Percentiles rank a stretch among this genome's conserved stretches.
Evolutionary conservation across 1,284 basidiomycete genomes (phyloP).

Genomic region (Microstroma glucosiphilum): DNA sequence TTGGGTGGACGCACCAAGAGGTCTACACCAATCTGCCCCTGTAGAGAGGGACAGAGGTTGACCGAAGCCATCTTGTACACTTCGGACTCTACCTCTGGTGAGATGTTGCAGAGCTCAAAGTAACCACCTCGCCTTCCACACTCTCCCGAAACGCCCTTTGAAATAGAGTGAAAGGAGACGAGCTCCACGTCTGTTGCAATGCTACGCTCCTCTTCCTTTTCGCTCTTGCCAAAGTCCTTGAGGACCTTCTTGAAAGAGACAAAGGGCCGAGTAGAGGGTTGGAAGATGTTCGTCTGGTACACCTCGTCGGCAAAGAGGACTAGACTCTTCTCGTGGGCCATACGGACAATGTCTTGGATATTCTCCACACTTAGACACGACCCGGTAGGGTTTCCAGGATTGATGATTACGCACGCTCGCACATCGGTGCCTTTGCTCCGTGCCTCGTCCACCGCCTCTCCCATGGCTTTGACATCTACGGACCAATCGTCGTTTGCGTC

Average conservation of each 20-base stretch:
- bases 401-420: conserved; percentile 45
- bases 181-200: conserved; percentile 43
- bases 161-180: conserved; percentile 47
- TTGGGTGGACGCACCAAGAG: conserved; percentile 43
- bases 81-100: conserved; percentile 40
- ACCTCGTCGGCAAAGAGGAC: conserved; percentile 49
- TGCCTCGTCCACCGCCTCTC: conserved; percentile 65
- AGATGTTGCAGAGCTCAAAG: conserved; percentile 46
- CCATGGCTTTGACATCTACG: conserved; percentile 68
- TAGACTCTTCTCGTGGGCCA: conserved; percentile 41
- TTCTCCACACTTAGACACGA: conserved; percentile 37
- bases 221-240: conserved; percentile 24
- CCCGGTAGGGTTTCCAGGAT: conserved; percentile 49
- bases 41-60: conserved; percentile 42
- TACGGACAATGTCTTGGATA: conserved; percentile 37
- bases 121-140: conserved; percentile 48
- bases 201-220: conserved; percentile 23
- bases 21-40: conserved; percentile 49
- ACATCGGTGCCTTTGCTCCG: conserved; percentile 57
- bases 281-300: conserved; percentile 48
- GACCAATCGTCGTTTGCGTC: conserved; percentile 78
- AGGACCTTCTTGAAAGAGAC: conserved; percentile 48
- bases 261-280: conserved; percentile 40
- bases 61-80: conserved; percentile 48
- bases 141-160: conserved; percentile 46